Conservation (phyloP, 2,329 filamentous ascomycete genomes). For the Claviceps humidiphila region DNA sequence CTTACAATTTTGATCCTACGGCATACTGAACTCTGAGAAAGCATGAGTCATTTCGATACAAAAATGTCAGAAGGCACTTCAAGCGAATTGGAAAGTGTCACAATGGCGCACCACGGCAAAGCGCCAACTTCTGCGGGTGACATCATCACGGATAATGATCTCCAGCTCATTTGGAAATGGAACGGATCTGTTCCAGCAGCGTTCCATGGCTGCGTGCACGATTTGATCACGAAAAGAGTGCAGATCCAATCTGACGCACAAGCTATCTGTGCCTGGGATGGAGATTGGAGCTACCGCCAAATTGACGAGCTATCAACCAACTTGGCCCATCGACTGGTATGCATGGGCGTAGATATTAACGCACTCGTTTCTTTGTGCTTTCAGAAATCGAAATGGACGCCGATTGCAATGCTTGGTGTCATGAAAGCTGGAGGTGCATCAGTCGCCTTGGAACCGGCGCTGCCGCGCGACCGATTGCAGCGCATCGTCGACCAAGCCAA, state of each 20-base stretch:
- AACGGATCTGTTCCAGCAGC: conserved; percentile 7
- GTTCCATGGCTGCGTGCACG: conserved; percentile 10
- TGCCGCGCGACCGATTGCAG: neutral
- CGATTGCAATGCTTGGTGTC: conserved; percentile 3
- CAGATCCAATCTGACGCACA: conserved; percentile 4
- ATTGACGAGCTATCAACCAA: conserved; percentile 10
- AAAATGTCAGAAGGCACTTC: neutral
- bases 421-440: conserved; percentile 3
- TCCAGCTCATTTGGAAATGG: conserved; percentile 9
- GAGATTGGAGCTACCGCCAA: conserved; percentile 26
- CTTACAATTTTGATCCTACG: too few relatives aligned
- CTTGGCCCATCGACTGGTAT: conserved; percentile 4
- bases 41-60: too few relatives aligned
- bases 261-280: conserved; percentile 16
- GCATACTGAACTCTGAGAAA: too few relatives aligned
- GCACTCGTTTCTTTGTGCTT: conserved; percentile 6
- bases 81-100: neutral
- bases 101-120: neutral
- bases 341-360: neutral
- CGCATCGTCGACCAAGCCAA: conserved; percentile 8
- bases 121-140: neutral
- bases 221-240: conserved; percentile 8
- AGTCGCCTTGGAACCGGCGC: conserved; percentile 6
- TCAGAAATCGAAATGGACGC: conserved; percentile 4
- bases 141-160: neutral